These are phyloP conservation scores for Dentipellis sp. DNA, from an alignment of 768 basidiomycete species.

Conservation along the genomic window DNA sequence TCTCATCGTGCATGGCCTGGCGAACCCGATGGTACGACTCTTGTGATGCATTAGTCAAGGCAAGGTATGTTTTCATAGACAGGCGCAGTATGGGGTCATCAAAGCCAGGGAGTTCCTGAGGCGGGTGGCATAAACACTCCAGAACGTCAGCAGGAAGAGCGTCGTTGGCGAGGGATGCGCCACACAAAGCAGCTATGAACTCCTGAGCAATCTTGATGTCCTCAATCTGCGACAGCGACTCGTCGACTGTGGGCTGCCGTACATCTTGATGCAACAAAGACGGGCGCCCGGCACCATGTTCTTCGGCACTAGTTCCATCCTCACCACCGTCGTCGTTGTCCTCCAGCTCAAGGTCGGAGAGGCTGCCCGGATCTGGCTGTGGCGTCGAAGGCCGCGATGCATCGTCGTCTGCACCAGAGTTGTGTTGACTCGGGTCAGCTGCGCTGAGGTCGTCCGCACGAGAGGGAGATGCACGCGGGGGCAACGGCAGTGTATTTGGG, in stretches of 20 bases:
- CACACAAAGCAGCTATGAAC: background rate
- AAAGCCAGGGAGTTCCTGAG: background rate
- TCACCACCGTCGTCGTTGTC: too few relatives aligned
- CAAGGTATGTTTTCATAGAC: slow-evolving; percentile 3
- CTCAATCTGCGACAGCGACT: background rate
- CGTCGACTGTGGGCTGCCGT: background rate
- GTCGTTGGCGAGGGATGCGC: background rate
- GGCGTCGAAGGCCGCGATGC: too few relatives aligned
- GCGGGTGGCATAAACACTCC: slow-evolving; percentile 4
- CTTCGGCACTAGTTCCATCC: too few relatives aligned
- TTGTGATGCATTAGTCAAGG: slow-evolving; percentile 2
- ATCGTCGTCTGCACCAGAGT: too few relatives aligned
- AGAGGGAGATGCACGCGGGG: too few relatives aligned
- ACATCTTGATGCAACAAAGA: background rate
- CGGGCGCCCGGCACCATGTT: background rate
- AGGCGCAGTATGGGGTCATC: slow-evolving; percentile 1
- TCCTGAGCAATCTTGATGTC: background rate
- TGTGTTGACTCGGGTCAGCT: too few relatives aligned
- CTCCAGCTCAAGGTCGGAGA: too few relatives aligned
- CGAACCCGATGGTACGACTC: slow-evolving; percentile 4
- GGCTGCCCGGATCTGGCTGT: too few relatives aligned
- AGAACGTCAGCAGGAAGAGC: background rate
- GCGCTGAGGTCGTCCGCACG: too few relatives aligned
- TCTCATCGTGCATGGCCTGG: background rate
- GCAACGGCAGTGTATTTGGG: too few relatives aligned